These are phyloP conservation scores for Syzygium jambos DNA, from an alignment of 345 rosid species.

Conservation along the genomic window DNA sequence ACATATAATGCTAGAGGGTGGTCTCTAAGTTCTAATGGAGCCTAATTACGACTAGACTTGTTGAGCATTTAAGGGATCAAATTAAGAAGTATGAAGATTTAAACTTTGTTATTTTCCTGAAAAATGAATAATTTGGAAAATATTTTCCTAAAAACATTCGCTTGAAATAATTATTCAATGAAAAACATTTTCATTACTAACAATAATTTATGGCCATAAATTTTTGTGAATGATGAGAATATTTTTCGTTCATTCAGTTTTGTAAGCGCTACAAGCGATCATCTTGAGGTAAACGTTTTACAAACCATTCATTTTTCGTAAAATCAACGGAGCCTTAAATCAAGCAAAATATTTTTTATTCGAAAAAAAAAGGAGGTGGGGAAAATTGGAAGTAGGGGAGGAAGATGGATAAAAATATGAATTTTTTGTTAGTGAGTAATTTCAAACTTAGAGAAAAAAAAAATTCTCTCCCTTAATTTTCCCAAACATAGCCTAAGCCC, in stretches of 20 bases:
- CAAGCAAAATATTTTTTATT: background rate
- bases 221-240: too few species aligned
- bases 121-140: background rate
- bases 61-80: background rate
- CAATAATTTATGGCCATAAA: background rate
- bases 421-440: background rate
- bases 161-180: background rate
- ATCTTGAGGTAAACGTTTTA: fast-evolving
- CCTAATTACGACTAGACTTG: background rate
- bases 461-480: background rate
- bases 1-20: background rate
- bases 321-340: background rate
- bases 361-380: background rate
- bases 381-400: background rate
- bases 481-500: background rate
- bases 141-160: background rate
- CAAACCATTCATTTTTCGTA: background rate
- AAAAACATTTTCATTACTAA: background rate
- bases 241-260: too few species aligned
- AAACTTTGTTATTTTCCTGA: fast-evolving
- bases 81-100: background rate
- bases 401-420: background rate
- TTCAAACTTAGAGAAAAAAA: background rate
- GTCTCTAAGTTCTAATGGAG: background rate
- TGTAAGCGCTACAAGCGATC: background rate